These are phyloP conservation scores for Byssoonygena ceratinophila DNA, from an alignment of 2,329 filamentous ascomycete species.

Conservation along the genomic window DNA sequence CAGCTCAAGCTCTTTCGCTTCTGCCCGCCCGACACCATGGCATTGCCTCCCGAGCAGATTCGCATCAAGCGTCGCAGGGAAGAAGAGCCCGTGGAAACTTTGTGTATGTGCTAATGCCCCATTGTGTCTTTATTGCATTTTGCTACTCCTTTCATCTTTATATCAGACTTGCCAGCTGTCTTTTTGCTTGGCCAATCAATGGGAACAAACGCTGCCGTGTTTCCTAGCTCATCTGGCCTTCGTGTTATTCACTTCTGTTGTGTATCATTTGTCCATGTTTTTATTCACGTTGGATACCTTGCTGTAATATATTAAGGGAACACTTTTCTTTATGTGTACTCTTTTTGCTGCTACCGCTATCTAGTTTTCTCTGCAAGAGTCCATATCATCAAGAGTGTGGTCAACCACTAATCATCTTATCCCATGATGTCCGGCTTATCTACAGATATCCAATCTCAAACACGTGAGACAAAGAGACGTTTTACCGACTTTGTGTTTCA, in stretches of 20 bases:
- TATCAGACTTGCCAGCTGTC: background rate
- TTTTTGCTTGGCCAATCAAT: too few relatives aligned
- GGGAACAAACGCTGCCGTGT: background rate
- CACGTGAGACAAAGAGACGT: slow-evolving; percentile 38
- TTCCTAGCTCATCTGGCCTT: background rate
- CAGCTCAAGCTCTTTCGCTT: background rate
- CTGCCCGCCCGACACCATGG: slow-evolving; percentile 25
- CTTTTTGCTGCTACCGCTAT: background rate
- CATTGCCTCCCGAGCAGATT: slow-evolving; percentile 41
- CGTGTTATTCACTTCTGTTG: too few relatives aligned
- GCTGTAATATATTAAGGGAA: background rate
- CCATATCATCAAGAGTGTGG: background rate
- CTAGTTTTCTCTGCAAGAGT: background rate
- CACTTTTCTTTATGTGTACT: background rate
- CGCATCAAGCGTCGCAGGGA: slow-evolving; percentile 48
- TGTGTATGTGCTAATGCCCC: slow-evolving; percentile 37
- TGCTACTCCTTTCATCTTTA: background rate
- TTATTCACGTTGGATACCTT: too few relatives aligned
- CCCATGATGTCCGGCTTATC: background rate
- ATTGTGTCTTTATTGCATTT: background rate
- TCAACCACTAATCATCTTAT: background rate
- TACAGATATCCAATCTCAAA: slow-evolving; percentile 37
- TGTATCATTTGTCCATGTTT: too few relatives aligned
- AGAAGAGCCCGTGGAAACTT: slow-evolving; percentile 47
- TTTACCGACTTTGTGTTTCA: slow-evolving; percentile 41